phyloP scores from a whole-genome alignment of 2,329 filamentous ascomycete species.

The Passalora sequoiae region DNA sequence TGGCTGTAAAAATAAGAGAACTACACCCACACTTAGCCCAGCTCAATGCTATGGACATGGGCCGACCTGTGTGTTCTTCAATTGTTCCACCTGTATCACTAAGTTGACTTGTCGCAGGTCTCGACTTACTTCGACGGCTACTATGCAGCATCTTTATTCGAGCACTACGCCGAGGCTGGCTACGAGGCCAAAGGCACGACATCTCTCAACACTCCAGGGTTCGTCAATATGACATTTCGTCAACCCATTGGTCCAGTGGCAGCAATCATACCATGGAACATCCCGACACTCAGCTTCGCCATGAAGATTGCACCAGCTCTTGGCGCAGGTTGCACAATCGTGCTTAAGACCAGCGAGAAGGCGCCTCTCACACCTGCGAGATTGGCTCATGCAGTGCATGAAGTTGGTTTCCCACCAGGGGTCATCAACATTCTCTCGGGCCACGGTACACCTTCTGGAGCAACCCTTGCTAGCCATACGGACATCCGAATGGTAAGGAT shows the following conservation, averaged over 20 bases:
- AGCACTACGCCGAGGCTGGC: constrained; percentile 44
- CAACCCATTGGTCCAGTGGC: constrained; percentile 30
- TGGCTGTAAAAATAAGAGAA: constrained; percentile 43
- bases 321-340: constrained; percentile 31
- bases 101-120: constrained; percentile 9
- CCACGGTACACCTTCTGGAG: constrained; percentile 54
- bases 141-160: constrained; percentile 35
- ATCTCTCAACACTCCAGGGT: constrained; percentile 47
- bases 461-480: constrained; percentile 61
- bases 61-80: constrained; percentile 35
- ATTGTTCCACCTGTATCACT: background rate
- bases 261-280: constrained; percentile 79
- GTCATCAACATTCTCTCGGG: constrained; percentile 68
- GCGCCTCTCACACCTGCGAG: constrained; percentile 45
- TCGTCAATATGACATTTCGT: constrained; percentile 38
- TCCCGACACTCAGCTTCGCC: constrained; percentile 67
- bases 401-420: constrained; percentile 70
- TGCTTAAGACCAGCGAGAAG: constrained; percentile 53
- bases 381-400: constrained; percentile 30
- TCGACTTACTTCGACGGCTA: constrained; percentile 37
- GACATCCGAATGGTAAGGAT: constrained; percentile 62
- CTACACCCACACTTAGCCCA: constrained; percentile 42
- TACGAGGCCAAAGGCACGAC: constrained; percentile 41
- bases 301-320: constrained; percentile 69
- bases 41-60: constrained; percentile 46